A percentile compares a stretch with the other conserved stretches of the same genome.
Conservation (phyloP, 164 flowering plant genomes). For the Stephania yunnanensis region DNA sequence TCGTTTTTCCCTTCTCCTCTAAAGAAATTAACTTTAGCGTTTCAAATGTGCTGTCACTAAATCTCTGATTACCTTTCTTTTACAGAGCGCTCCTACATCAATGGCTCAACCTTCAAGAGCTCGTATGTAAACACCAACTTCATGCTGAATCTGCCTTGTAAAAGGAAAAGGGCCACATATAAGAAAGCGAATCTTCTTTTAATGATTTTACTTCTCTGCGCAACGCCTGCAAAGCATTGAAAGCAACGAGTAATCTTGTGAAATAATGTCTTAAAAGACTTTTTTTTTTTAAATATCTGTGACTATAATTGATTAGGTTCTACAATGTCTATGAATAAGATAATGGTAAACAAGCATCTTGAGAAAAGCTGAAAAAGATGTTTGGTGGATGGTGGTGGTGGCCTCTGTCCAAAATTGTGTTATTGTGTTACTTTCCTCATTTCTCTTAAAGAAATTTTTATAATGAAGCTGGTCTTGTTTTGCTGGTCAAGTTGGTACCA, state of each 20-base stretch:
- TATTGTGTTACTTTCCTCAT: not conserved
- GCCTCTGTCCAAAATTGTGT: not conserved
- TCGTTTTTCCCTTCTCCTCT: not conserved
- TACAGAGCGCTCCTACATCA: constrained; percentile 67
- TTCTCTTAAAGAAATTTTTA: too few species aligned
- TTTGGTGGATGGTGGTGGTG: not conserved
- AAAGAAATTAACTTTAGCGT: not conserved
- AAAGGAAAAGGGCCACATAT: not conserved
- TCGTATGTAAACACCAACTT: constrained; percentile 34
- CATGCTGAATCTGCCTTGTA: not conserved
- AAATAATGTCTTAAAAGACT: not conserved
- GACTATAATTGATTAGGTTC: not conserved
- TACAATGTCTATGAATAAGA: not conserved
- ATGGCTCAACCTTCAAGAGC: constrained; percentile 40
- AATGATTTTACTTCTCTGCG: not conserved
- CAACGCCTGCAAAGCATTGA: not conserved
- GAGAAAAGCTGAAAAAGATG: not conserved
- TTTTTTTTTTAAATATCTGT: not conserved
- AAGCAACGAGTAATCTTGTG: not conserved
- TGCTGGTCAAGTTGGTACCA: too few species aligned
- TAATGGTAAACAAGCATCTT: not conserved
- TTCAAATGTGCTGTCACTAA: not conserved
- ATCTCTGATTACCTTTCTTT: not conserved
- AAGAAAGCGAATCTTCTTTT: not conserved
- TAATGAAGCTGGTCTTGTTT: too few species aligned